Evolutionary conservation across 2,329 filamentous ascomycete species (phyloP).

Genomic region (Botrytis aclada): DNA sequence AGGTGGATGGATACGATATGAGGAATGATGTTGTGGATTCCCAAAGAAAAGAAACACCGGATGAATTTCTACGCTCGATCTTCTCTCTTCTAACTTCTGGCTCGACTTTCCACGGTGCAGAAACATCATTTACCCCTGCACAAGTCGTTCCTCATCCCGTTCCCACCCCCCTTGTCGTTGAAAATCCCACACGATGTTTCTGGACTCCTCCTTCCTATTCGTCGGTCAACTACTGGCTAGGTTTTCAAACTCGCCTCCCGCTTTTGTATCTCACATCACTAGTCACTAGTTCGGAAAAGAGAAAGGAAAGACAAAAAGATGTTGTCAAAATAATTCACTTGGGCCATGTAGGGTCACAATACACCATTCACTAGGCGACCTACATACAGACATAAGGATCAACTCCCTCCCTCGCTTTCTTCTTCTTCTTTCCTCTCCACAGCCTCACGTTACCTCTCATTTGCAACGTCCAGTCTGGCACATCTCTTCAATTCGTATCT

Average conservation of each 20-base stretch:
- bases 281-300: background rate
- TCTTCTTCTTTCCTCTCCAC: slow-evolving; percentile 8
- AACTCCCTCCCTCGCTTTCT: slow-evolving; percentile 4
- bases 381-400: slow-evolving; percentile 6
- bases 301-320: background rate
- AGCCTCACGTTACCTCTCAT: slow-evolving; percentile 15
- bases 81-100: background rate
- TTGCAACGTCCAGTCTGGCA: slow-evolving; percentile 7
- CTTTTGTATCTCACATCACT: background rate
- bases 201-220: background rate
- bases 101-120: background rate
- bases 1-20: background rate
- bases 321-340: background rate
- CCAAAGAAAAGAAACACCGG: background rate
- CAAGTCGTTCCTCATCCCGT: background rate
- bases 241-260: background rate
- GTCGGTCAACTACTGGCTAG: background rate
- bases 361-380: background rate
- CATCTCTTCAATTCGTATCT: slow-evolving; percentile 19
- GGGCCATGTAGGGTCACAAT: background rate
- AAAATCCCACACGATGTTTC: background rate
- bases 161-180: background rate
- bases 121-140: background rate
- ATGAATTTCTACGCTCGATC: background rate
- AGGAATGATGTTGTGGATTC: background rate